Evolutionary conservation across 345 rosid genomes (phyloP), one percentile per base, ranked within the genome.

Genomic region (Hibiscus mutabilis): DNA sequence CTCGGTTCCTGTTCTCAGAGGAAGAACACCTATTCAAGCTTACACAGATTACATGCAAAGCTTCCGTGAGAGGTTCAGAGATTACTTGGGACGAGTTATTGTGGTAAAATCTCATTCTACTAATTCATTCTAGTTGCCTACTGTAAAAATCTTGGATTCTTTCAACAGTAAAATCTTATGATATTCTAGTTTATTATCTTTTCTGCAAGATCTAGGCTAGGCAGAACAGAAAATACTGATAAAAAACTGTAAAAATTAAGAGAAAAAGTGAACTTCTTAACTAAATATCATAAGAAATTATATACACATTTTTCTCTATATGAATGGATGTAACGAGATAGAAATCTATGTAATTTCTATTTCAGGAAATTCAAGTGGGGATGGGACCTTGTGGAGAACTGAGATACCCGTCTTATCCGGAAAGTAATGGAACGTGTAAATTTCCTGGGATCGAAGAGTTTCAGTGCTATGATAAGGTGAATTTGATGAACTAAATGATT

Each of bases 301-400:
- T 16, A 4, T 21, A 3, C 27, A 42, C 35, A 31, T 31, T 31
- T 31, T 6, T 42, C 11, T 42, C 47, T 42, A 24, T 22, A 18
- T 66, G 69, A 24, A 44, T 44, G 55, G 53, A 7, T 13, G 11
- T 7, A 64, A 21, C n/a, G 18, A 64, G 52, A 64, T 10, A 19
- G 42, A 37, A 37, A 37, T 37, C 10, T 37, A 57, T 59, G 8
- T 16, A 25, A 57, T 56, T 73, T 74, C 42, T 74, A 66, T 69
- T 80, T 78, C 88, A 94, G 98, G 98, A 90, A 88, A 82, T 94
- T 69, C 98, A 94, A 85, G 98, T 90, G 62, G 97, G 98, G 18
- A 79, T 94, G 97, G 98, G 98, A 18, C 97, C 97, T 70, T 94
- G 98, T 51, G 98, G 98, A 68, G 97, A 94, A 74, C 74, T 94